These are phyloP conservation scores for Sarocladium kiliense DNA, from an alignment of 2,329 filamentous ascomycete genomes.

Conservation along the genomic window DNA sequence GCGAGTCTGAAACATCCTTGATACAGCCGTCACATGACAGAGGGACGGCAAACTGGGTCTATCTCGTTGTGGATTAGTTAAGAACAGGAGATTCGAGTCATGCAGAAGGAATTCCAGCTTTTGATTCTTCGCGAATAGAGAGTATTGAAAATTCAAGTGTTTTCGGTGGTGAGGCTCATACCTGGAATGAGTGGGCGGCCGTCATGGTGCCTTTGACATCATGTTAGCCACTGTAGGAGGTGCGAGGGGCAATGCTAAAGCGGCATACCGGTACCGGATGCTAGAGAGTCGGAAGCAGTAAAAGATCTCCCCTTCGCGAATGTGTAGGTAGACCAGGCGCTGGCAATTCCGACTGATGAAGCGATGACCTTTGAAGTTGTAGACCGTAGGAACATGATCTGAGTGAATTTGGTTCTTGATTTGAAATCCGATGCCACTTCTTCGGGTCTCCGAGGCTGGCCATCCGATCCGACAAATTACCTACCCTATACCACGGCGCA, in stretches of 20 bases:
- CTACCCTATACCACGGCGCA: neutral
- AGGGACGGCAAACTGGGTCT: conserved; percentile 94
- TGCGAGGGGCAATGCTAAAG: neutral
- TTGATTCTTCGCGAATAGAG: conserved; percentile 1
- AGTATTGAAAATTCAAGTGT: neutral
- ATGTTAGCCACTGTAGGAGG: neutral
- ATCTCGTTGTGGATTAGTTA: conserved; percentile 10
- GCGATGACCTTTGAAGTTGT: conserved; percentile 5
- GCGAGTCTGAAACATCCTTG: conserved; percentile 73
- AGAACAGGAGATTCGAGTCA: neutral
- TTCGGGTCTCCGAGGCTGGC: conserved; percentile 1
- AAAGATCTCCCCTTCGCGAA: neutral
- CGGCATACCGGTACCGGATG: neutral
- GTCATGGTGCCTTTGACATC: conserved; percentile 31
- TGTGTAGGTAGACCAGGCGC: neutral
- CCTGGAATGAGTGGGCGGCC: conserved; percentile 41
- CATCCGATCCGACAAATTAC: neutral
- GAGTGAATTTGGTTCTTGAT: conserved; percentile 7
- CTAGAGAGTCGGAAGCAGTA: neutral
- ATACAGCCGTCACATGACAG: conserved; percentile 89
- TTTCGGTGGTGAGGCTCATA: conserved; percentile 18
- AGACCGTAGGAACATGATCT: conserved; percentile 2
- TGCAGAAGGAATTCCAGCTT: neutral
- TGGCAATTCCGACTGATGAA: neutral
- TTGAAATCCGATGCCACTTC: conserved; percentile 5